A percentile compares a stretch with the other conserved stretches of the same genome.
These are phyloP conservation scores for Pseudomicrostroma phylloplanum DNA, from an alignment of 1,284 basidiomycete species.

Conservation along the genomic window DNA sequence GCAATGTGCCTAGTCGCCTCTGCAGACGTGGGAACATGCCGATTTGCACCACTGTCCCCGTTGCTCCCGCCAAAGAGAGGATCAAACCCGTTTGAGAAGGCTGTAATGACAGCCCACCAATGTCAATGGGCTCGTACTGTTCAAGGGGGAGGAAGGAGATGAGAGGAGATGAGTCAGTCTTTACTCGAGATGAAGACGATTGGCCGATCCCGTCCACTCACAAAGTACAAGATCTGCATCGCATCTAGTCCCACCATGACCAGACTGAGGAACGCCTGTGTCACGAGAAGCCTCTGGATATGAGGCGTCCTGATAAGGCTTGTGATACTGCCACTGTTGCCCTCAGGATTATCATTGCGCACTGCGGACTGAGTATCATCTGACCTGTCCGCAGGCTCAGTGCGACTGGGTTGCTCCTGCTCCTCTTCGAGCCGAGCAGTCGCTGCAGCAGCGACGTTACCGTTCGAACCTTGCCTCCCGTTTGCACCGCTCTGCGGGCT, in stretches of 20 bases:
- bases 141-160: background rate
- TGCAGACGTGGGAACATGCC: conserved; percentile 51
- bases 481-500: conserved; percentile 1
- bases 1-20: conserved; percentile 41
- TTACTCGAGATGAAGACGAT: background rate
- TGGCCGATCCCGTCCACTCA: background rate
- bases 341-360: too few relatives aligned
- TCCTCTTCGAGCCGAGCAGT: too few relatives aligned
- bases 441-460: too few relatives aligned
- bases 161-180: background rate
- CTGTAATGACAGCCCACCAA: conserved; percentile 28
- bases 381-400: too few relatives aligned
- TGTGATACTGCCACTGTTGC: conserved; percentile 8
- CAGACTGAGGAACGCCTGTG: conserved; percentile 27
- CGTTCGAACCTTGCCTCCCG: too few relatives aligned
- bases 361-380: too few relatives aligned
- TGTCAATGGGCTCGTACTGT: conserved; percentile 20
- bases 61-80: conserved; percentile 41
- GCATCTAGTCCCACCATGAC: conserved; percentile 25
- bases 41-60: conserved; percentile 43
- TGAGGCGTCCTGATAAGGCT: conserved; percentile 23
- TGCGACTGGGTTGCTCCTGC: too few relatives aligned
- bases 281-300: conserved; percentile 36
- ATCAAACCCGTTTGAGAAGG: conserved; percentile 26
- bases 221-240: conserved; percentile 28